Conservation (phyloP, 2,329 filamentous ascomycete genomes). For the Epichloe uncinata region DNA sequence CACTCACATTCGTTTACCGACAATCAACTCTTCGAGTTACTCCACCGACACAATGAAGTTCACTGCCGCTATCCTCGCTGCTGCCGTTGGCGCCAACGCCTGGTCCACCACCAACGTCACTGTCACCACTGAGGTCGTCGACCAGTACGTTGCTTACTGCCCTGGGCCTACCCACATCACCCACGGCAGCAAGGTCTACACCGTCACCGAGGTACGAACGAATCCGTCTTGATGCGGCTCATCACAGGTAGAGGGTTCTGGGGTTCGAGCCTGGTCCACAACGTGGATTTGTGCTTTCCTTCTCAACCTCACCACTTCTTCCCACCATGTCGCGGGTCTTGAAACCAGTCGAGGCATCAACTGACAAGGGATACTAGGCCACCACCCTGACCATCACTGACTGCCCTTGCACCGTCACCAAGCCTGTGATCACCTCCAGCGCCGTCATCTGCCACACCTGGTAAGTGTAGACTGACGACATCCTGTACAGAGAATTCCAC, state of each 20-base stretch:
- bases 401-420: slow-evolving; percentile 57
- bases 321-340: background rate
- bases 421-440: slow-evolving; percentile 40
- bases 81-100: slow-evolving; percentile 23
- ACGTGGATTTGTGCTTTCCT: background rate
- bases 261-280: too few species aligned
- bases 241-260: too few species aligned
- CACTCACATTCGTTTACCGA: slow-evolving; percentile 43
- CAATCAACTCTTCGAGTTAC: slow-evolving; percentile 21
- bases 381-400: slow-evolving; percentile 59
- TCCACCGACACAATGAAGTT: slow-evolving; percentile 52
- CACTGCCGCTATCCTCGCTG: slow-evolving; percentile 38
- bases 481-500: slow-evolving; percentile 2
- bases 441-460: slow-evolving; percentile 41
- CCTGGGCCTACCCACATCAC: slow-evolving; percentile 50
- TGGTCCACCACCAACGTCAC: slow-evolving; percentile 27
- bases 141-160: slow-evolving; percentile 59
- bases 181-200: slow-evolving; percentile 54
- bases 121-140: slow-evolving; percentile 53
- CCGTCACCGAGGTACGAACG: slow-evolving; percentile 44
- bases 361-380: slow-evolving; percentile 25
- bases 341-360: background rate
- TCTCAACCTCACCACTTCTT: background rate
- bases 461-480: slow-evolving; percentile 20
- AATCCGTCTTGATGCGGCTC: too few species aligned